phyloP scores from a whole-genome alignment of 176 grass and related monocot species.

The Hsuehochloa calcarea region DNA sequence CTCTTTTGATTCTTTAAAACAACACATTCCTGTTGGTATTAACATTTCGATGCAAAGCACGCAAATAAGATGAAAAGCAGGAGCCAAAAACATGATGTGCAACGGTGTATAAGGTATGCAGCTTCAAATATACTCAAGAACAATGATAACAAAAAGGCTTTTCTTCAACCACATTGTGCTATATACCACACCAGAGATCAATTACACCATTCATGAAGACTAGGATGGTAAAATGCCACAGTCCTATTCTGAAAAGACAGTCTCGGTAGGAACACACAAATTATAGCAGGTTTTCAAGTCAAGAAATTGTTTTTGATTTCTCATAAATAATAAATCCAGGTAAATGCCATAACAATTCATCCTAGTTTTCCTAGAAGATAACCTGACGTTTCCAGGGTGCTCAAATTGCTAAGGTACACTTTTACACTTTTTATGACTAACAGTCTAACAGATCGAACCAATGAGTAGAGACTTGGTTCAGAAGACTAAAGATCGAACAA shows the following conservation, averaged over 20 bases:
- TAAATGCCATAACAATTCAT: background rate
- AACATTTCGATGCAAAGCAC: background rate
- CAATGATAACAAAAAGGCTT: background rate
- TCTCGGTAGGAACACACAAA: background rate
- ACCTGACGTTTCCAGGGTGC: background rate
- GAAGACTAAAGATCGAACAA: background rate
- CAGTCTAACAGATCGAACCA: background rate
- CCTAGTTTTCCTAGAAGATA: background rate
- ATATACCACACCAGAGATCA: background rate
- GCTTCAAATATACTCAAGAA: background rate
- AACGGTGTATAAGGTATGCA: background rate
- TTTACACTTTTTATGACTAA: background rate
- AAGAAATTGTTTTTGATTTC: background rate
- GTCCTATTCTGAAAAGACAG: background rate
- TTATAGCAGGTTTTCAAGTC: background rate
- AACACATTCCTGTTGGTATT: background rate
- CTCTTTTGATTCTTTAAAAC: background rate
- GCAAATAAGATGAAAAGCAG: constrained; percentile 10
- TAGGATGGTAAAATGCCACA: background rate
- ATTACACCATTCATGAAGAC: background rate
- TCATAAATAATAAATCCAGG: background rate
- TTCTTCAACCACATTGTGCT: background rate
- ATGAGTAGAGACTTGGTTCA: background rate
- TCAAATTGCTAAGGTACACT: background rate
- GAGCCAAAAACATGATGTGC: background rate